These are phyloP conservation scores for Uncinocarpus reesii DNA, from an alignment of 2,329 filamentous ascomycete genomes.

Conservation along the genomic window DNA sequence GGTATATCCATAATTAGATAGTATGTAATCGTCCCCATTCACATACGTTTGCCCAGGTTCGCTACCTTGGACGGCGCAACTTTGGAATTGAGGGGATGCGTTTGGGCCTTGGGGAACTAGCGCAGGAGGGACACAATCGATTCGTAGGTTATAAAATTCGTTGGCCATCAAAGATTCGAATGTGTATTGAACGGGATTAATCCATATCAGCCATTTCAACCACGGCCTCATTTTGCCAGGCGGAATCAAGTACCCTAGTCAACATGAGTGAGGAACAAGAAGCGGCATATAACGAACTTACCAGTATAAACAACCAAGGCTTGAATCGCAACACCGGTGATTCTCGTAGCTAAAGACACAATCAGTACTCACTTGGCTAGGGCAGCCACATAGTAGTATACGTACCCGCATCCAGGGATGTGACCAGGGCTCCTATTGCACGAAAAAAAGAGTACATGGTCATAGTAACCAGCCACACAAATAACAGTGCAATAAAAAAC, in stretches of 20 bases:
- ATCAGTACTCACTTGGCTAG: background rate
- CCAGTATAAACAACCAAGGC: conserved; percentile 50
- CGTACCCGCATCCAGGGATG: conserved; percentile 41
- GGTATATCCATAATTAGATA: conserved; percentile 45
- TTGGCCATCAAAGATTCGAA: conserved; percentile 61
- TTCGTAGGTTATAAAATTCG: conserved; percentile 52
- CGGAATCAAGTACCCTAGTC: conserved; percentile 50
- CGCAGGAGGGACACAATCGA: conserved; percentile 46
- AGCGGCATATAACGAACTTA: conserved; percentile 12
- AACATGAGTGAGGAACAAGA: background rate
- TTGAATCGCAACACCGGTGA: conserved; percentile 42
- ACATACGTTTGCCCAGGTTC: conserved; percentile 45
- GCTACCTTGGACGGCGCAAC: conserved; percentile 50
- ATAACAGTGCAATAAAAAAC: conserved; percentile 51
- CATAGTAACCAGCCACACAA: conserved; percentile 46
- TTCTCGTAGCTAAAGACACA: conserved; percentile 31
- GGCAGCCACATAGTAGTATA: conserved; percentile 10
- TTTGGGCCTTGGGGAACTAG: conserved; percentile 46
- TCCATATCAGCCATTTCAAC: conserved; percentile 55
- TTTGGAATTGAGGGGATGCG: conserved; percentile 43
- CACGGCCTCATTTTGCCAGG: conserved; percentile 53
- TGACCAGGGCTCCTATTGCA: conserved; percentile 40
- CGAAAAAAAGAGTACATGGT: conserved; percentile 48
- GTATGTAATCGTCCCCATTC: conserved; percentile 47
- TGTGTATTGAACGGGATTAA: conserved; percentile 58